Evolutionary conservation across 345 rosid genomes (phyloP).

Genomic region (Citrus sp.): DNA sequence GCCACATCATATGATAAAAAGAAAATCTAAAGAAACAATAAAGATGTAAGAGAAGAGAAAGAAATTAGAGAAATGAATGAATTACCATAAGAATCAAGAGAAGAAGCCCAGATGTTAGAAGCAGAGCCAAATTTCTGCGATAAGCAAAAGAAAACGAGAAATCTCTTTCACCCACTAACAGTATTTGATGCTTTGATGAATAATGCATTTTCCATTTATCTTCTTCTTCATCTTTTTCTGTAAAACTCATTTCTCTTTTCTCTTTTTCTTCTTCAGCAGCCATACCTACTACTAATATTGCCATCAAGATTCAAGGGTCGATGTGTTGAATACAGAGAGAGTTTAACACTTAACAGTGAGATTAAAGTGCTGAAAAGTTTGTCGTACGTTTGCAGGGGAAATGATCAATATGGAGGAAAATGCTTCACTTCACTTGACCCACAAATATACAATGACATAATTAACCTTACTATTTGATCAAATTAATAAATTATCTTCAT

Average conservation of each 20-base stretch:
- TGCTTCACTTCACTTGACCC: background rate
- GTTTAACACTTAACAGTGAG: background rate
- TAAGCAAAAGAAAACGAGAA: constrained; percentile 45
- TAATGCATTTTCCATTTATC: constrained; percentile 42
- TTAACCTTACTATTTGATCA: no score
- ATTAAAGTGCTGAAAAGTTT: background rate
- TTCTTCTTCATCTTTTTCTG: background rate
- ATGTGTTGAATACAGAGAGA: no score
- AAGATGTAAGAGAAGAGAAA: background rate
- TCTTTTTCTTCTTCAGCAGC: background rate
- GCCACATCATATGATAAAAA: no score
- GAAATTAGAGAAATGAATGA: background rate
- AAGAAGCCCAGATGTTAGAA: constrained; percentile 48
- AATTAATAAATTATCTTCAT: no score
- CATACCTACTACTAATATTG: background rate
- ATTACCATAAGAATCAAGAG: constrained; percentile 46
- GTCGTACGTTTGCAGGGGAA: background rate
- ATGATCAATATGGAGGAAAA: background rate
- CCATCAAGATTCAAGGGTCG: background rate
- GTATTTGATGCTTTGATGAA: constrained; percentile 41
- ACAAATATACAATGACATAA: background rate
- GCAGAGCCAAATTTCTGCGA: constrained; percentile 47
- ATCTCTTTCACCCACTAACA: constrained; percentile 66
- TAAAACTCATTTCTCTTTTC: background rate
- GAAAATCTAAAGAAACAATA: no score